Conservation (phyloP, 2,329 filamentous ascomycete genomes). For the Paecilomyces sp. region DNA sequence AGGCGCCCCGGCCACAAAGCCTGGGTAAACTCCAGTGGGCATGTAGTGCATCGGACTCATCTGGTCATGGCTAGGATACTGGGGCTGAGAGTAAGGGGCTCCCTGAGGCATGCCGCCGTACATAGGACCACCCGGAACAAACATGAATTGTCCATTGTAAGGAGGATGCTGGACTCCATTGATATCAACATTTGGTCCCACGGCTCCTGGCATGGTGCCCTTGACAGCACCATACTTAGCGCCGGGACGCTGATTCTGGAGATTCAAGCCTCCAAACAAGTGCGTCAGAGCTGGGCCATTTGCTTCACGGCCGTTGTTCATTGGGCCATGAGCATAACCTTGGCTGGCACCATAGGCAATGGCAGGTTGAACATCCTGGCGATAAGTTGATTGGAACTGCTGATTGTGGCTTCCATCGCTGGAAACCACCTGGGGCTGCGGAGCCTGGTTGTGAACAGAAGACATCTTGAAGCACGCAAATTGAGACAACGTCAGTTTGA, state of each 20-base stretch:
- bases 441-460: constrained; percentile 18
- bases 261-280: constrained; percentile 17
- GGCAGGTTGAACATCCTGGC: constrained; percentile 18
- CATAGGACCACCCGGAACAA: constrained; percentile 26
- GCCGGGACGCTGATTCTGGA: constrained; percentile 20
- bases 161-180: constrained; percentile 8
- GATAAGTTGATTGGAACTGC: constrained; percentile 14
- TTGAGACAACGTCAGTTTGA: neutral
- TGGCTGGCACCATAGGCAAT: constrained; percentile 14
- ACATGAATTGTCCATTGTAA: constrained; percentile 19
- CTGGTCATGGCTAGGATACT: constrained; percentile 25
- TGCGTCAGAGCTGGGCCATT: constrained; percentile 14
- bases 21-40: constrained; percentile 28
- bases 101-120: constrained; percentile 23
- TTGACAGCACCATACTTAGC: constrained; percentile 22
- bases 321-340: constrained; percentile 12
- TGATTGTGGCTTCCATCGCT: constrained; percentile 16
- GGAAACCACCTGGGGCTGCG: constrained; percentile 14
- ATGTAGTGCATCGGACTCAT: constrained; percentile 29
- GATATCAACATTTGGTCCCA: constrained; percentile 13
- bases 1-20: constrained; percentile 22
- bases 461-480: constrained; percentile 2
- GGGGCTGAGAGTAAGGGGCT: constrained; percentile 19
- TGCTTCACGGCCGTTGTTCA: constrained; percentile 10
- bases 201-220: constrained; percentile 13